Evolutionary conservation across 139 green algal genomes (phyloP), one percentile per base, ranked within the genome.

Genomic region (Auxenochlorella pyrenoidosa): DNA sequence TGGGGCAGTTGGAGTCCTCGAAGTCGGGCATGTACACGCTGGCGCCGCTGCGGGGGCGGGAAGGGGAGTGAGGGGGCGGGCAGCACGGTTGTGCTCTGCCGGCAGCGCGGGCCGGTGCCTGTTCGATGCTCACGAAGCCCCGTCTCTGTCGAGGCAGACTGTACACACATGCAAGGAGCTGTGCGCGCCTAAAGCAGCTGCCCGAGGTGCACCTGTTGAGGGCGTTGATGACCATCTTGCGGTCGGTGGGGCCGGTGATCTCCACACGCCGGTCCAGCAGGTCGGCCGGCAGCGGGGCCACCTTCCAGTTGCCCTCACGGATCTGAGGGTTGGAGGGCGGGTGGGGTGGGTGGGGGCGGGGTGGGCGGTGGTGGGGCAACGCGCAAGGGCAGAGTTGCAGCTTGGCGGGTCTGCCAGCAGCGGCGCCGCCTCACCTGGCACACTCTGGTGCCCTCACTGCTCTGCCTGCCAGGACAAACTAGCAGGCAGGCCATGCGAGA

Each of bases 181-280:
- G n/a, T n/a, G n/a, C n/a, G n/a, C n/a, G n/a, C n/a, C n/a, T n/a
- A n/a, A 10, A 10, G 47, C 47, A 18, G 47, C 47, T 54, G 47
- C 22, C n/a, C 3, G 24, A 28, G 22, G 43, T 40, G 0, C 68
- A 80, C 94, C 94, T 78, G 90, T 97, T 97, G 59, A 98, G 90
- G 18, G 96, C 96, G 81, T 98, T 98, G 92, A 98, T 98, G 54
- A 98, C 94, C 96, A 98, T 98, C 91, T 98, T 98, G 71, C 93
- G 89, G 75, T 97, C 94, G 32, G 96, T 94, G 63, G 95, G 96
- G 15, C 95, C 94, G 16, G 96, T 98, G 88, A 98, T 98, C 91
- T 98, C 96, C 30, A 98, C 95, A 6, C 96, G 92, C 1, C 96
- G 90, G 87, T 98, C 96, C 51, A 91, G 89, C 73, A 98, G 86